These are phyloP conservation scores for Apophysomyces trapeziformis DNA, from an alignment of 371 early-diverging fungal species.

Conservation along the genomic window DNA sequence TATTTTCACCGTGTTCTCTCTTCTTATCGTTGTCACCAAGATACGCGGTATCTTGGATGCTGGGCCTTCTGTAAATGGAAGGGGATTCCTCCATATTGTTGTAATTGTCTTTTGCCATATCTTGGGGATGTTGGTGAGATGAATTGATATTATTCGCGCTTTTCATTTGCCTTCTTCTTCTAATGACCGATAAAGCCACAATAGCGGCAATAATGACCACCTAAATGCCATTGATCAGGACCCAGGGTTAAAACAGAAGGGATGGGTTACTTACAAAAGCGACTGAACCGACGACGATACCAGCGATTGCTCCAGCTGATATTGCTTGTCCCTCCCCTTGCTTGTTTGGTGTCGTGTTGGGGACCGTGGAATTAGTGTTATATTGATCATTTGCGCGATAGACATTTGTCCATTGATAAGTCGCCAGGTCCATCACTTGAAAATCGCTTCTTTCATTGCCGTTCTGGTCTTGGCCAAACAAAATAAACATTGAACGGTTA, in stretches of 20 bases:
- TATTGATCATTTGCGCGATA: not conserved
- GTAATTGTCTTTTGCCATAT: not conserved
- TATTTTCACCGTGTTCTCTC: not conserved
- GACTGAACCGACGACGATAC: not conserved
- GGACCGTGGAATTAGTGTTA: not conserved
- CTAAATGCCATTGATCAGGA: not conserved
- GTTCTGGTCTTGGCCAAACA: not conserved
- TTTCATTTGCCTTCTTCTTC: not conserved
- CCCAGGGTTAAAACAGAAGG: not conserved
- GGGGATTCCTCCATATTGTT: not conserved
- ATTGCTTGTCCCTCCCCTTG: not conserved
- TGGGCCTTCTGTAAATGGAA: not conserved
- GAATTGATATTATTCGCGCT: not conserved
- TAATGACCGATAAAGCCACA: not conserved
- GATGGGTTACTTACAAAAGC: not conserved
- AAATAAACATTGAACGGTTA: not conserved
- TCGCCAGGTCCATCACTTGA: not conserved
- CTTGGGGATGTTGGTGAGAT: not conserved
- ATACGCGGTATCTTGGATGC: not conserved
- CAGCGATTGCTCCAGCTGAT: slow-evolving; percentile 4
- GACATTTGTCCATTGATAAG: not conserved
- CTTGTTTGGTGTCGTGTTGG: not conserved
- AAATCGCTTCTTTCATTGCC: not conserved
- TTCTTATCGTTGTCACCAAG: not conserved
- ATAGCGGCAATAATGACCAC: not conserved